Percentiles rank a stretch among this genome's conserved stretches.
phyloP scores from a whole-genome alignment of 2,329 filamentous ascomycete species.

The Byssothecium circinans region DNA sequence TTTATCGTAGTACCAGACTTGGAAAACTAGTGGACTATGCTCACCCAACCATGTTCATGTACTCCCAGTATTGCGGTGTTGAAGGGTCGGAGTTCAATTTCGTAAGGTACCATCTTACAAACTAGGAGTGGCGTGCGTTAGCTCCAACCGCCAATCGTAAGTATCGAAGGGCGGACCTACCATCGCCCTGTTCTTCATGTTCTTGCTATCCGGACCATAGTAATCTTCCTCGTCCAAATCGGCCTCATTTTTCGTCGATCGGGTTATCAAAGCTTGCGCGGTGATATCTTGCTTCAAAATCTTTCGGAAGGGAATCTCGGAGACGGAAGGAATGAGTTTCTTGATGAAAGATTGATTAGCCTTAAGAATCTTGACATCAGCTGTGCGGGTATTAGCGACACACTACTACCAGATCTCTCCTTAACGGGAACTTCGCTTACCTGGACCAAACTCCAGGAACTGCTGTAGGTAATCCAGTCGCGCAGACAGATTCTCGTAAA shows the following conservation, averaged over 20 bases:
- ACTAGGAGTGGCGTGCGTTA: background rate
- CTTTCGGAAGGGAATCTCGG: conserved; percentile 4
- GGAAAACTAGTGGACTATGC: too few species aligned
- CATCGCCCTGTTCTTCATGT: conserved; percentile 4
- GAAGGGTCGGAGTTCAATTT: conserved; percentile 9
- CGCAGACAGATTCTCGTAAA: conserved; percentile 1
- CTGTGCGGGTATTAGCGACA: background rate
- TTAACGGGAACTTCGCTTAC: too few species aligned
- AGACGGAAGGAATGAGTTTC: conserved; percentile 3
- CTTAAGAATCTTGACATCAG: conserved; percentile 1
- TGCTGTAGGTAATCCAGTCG: conserved; percentile 3
- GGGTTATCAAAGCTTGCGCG: conserved; percentile 4
- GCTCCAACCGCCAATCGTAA: background rate
- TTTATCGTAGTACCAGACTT: too few species aligned
- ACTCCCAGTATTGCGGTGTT: conserved; percentile 6
- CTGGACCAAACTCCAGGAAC: conserved; percentile 7
- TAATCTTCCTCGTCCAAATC: conserved; percentile 8
- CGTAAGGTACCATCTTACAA: conserved; percentile 8
- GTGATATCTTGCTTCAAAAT: conserved; percentile 7
- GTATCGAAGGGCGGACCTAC: background rate
- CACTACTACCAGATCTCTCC: too few species aligned
- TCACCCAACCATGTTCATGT: conserved; percentile 9
- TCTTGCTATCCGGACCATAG: conserved; percentile 7
- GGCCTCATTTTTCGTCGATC: conserved; percentile 1
- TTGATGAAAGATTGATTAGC: conserved; percentile 4